Percentiles rank a stretch among this genome's conserved stretches.
Conservation (phyloP, 179 eudicot genomes). For the Beta corolliflora region DNA sequence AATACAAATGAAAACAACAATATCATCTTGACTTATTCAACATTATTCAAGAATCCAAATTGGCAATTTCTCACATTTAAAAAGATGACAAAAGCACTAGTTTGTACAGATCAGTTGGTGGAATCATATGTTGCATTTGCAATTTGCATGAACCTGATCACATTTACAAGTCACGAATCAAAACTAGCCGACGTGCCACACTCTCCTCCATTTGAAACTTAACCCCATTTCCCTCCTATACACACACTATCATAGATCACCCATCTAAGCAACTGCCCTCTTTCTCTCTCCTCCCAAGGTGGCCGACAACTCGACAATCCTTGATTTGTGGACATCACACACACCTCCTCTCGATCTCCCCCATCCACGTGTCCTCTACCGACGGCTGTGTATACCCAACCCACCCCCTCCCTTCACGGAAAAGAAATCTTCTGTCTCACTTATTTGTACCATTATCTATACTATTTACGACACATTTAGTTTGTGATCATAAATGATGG, state of each 20-base stretch:
- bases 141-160: not conserved
- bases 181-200: conserved; percentile 21
- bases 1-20: too few species aligned
- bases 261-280: not conserved
- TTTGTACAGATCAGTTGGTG: too few species aligned
- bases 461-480: too few species aligned
- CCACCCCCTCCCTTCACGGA: conserved; percentile 7
- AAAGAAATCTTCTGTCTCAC: too few species aligned
- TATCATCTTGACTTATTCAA: too few species aligned
- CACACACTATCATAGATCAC: too few species aligned
- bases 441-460: too few species aligned
- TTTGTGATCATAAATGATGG: too few species aligned
- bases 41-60: too few species aligned
- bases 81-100: too few species aligned
- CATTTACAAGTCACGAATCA: not conserved
- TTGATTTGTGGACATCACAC: conserved; percentile 22
- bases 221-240: not conserved
- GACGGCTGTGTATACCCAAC: not conserved
- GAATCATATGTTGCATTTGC: not conserved
- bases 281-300: not conserved
- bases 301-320: conserved; percentile 36
- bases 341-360: not conserved
- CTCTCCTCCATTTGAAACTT: conserved; percentile 20
- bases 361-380: conserved; percentile 15
- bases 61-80: too few species aligned